Evolutionary conservation across 1,284 basidiomycete species (phyloP), one percentile per base, ranked within the genome.

Genomic region (Dichomitus squalens): DNA sequence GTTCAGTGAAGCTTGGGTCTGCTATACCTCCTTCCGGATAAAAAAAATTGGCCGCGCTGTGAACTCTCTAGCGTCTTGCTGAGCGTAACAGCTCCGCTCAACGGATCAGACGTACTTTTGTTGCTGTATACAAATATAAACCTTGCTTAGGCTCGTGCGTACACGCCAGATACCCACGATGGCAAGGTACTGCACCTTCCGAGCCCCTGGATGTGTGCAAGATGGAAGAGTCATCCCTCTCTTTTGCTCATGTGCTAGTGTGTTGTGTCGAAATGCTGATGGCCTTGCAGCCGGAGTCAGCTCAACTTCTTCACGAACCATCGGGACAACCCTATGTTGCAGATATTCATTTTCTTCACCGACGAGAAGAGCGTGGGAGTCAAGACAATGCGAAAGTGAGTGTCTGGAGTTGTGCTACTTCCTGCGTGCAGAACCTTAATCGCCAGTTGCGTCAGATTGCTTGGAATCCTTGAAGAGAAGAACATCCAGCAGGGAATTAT

Each of bases 271-370:
- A 21, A 34, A 29, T 34, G 44, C 41, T 50, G n/a, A 39, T 58
- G 27, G 21, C 23, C 8, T 6, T 49, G 46, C 70, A 97, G 95
- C 73, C 95, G 94, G 63, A 85, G 83, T 66, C 86, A 87, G 63
- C 83, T 97, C 66, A 93, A 93, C 71, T 97, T 96, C 78, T 93
- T 89, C 74, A 92, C 92, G 16, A 88, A 88, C 65, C 84, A 87
- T 41, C 78, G 78, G 58, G 79, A 82, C 23, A 88, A 91, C 68
- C 80, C 84, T 25, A 75, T 78, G 27, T 89, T 95, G 68, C 89
- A 94, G 70, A 93, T 99, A 66, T 98, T 94, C 70, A 82, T 99
- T 18, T 98, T 92, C 75, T 99, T 97, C 75, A 90, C 93, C 21
- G 90, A 94, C 41, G 96, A 98, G 74, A 86, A 83, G 71, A 95